Base-by-base conservation (phyloP, 129 eudicot species). In the Chrysanthemum seticuspe region DNA sequence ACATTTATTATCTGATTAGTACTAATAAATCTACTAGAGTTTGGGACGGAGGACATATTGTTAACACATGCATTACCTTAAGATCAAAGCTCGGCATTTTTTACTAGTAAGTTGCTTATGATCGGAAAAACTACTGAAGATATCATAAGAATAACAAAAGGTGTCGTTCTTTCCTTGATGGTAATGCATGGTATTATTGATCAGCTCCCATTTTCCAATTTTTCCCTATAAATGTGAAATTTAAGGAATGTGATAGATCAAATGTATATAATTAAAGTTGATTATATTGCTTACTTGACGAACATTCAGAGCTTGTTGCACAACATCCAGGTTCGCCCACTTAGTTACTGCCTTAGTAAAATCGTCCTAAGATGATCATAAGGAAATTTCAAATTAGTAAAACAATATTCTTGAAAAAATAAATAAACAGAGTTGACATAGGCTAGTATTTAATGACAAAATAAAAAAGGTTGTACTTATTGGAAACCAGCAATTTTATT, bases 91-190 rank as follows among this genome's bases (percentile, higher is more conserved):
- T 31, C 11, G 67, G 9, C 50, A 67, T 5, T 25, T 21, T 67
- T 57, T 76, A 7, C 12, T 4, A 14, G 48, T 13, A 45, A 76
- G 79, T n/a, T 53, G 47, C 27, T 68, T 52, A 67, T 76, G 79
- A 55, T 75, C 52, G 7, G 36, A 3, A 63, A 36, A 44, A 6
- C 54, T 67, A 65, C 56, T 65, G 19, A 47, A 59, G 1, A 66
- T 60, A 56, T 76, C 76, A 59, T 60, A 72, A 4, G 68, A 72
- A 60, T 59, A 72, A 72, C 5, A 59, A 23, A 23, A 13, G 4
- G 48, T 47, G 59, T 72, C 76, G 14, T 59, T 60, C 49, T 72
- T 72, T 27, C 68, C 66, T 10, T 13, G 50, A 7, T 2, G 0
- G 57, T 66, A 67, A 67, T 59, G 66, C 15, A 76, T 2, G 2